Base-by-base conservation (phyloP, 2,329 filamentous ascomycete genomes). In the Helotiales sp. region DNA sequence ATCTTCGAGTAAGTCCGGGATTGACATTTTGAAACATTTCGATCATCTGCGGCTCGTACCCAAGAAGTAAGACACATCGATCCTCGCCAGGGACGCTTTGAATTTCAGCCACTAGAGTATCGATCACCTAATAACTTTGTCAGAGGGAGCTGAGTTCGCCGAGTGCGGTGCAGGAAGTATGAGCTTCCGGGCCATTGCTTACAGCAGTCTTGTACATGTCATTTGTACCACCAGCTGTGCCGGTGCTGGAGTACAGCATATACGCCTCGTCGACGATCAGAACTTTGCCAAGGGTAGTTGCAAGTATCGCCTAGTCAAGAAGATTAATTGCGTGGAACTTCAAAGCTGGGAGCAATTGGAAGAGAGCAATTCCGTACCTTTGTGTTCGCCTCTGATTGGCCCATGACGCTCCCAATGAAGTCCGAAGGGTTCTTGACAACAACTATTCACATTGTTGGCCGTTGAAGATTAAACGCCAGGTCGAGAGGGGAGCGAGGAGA, bases 181-280 rank as follows among this genome's bases (percentile, higher is more conserved):
- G 15, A 24, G 32, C 5, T 26, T 15, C 15, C 3, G n/a, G n/a
- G 22, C 45, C n/a, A 20, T 34, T 57, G n/a, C n/a, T 17, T 47
- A 54, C 60, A 30, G 60, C 60, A 8, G 47, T 62, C 26, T 55
- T 63, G 54, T 60, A 67, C 1, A 57, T 59, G 20, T 67, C 64
- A 50, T 62, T 5, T 58, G 28, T 57, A 22, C 59, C 64, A 3
- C 28, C 45, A 3, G 26, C 52, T 54, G 34, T 40, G 17, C 34
- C 40, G 10, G 43, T 47, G 20, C 60, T 75, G 1, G 79, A 77
- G 54, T 83, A 85, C 0, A 95, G 81, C 37, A 88, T 87, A 70
- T 95, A 94, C 0, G 91, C 91, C 74, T 96, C 92, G 69, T 95
- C 92, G 2, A 95, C 93, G 15, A 95, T 86, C 0, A 95, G 83